Percentiles rank a stretch among this genome's conserved stretches.
These are phyloP conservation scores for Rasamsonia emersonii DNA, from an alignment of 2,329 filamentous ascomycete genomes.

Conservation along the genomic window DNA sequence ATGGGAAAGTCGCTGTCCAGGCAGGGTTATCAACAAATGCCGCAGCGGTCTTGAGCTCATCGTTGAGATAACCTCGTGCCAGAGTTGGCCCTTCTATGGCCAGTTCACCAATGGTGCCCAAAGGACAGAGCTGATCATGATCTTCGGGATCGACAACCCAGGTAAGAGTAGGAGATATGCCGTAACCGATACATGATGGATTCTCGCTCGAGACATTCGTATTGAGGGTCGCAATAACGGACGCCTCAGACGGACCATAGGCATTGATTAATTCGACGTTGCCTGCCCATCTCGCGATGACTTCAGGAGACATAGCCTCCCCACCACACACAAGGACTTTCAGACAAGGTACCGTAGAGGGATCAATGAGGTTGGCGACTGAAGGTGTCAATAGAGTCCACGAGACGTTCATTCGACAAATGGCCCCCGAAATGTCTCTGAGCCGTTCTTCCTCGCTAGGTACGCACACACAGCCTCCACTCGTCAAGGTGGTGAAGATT, in stretches of 20 bases:
- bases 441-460: conserved; percentile 39
- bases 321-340: conserved; percentile 38
- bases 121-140: conserved; percentile 23
- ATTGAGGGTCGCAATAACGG: conserved; percentile 23
- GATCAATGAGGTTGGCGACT: conserved; percentile 32
- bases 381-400: conserved; percentile 40
- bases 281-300: conserved; percentile 60
- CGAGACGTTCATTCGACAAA: conserved; percentile 43
- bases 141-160: too few relatives aligned
- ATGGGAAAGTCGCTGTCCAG: conserved; percentile 18
- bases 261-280: conserved; percentile 29
- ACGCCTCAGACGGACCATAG: conserved; percentile 30
- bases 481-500: conserved; percentile 28
- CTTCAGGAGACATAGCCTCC: conserved; percentile 60
- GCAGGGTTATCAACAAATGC: conserved; percentile 20
- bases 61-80: conserved; percentile 33
- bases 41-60: conserved; percentile 25
- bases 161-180: conserved; percentile 18
- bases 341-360: conserved; percentile 31
- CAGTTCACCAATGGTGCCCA: conserved; percentile 30
- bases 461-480: conserved; percentile 42
- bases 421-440: conserved; percentile 40
- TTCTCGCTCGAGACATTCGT: conserved; percentile 18
- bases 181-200: conserved; percentile 18
- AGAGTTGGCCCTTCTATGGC: conserved; percentile 30